Base-by-base conservation (phyloP, 2,329 filamentous ascomycete species). In the Alternaria arbusti region DNA sequence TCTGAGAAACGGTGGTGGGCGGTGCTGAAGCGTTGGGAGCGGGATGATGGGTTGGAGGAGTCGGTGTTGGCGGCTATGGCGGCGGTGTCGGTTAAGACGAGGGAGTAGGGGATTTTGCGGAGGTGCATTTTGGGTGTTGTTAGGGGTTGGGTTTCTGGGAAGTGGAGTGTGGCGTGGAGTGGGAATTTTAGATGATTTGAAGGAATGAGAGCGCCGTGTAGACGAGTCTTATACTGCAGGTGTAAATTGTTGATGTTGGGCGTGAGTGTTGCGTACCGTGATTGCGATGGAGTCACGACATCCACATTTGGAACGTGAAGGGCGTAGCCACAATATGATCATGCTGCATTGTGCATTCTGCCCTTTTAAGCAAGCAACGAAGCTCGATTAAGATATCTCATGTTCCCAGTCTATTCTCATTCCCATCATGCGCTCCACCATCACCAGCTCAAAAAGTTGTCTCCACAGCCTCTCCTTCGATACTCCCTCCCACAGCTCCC, bases 21-120 rank as follows among this genome's bases (percentile, higher is more conserved):
- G 12, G 65, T 67, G 46, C 51, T 66, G 61, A 70, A 72, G 44
- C 59, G 64, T 46, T 64, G 58, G 25, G 67, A 64, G 46, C 63
- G 57, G 1, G 59, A 57, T 1, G 55, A 46, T 17, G 62, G 51
- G 25, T 59, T 25, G 12, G 61, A 61, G 13, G 50, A 62, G n/a
- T 68, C 56, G 54, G 58, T 55, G 12, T 54, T 20, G 23, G 45
- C 45, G 20, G 54, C 52, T 44, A 56, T 54, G 36, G 58, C 36
- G 0, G 30, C 23, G 7, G 26, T 30, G 36, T 57, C 43, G 4
- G 30, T 23, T n/a, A 12, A 43, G 17, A 71, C 60, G 4, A 64
- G 50, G n/a, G 46, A 36, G 50, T 57, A 65, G 23, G 64, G 58
- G 28, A 69, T 51, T 6, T 36, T 66, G 25, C 63, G 57, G 49